phyloP scores from a whole-genome alignment of 331 rosid species.

The Quercus lobata region DNA sequence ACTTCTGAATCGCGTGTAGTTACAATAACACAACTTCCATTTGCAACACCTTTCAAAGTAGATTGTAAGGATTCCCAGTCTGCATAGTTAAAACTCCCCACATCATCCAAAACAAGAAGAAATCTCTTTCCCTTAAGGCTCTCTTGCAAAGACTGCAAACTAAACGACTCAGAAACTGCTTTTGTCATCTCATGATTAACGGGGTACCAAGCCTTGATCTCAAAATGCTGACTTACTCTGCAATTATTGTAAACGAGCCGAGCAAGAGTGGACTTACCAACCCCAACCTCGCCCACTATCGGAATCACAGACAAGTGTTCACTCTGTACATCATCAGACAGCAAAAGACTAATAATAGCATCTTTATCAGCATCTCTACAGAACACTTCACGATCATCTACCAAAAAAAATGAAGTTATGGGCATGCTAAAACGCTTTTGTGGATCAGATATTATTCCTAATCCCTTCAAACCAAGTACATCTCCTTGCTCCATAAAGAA shows the following conservation, averaged over 20 bases:
- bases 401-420: conserved; percentile 5
- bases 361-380: conserved; percentile 24
- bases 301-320: conserved; percentile 11
- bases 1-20: neutral
- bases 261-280: conserved; percentile 40
- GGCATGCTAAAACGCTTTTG: neutral
- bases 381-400: conserved; percentile 16
- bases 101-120: conserved; percentile 27
- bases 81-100: conserved; percentile 1
- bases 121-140: conserved; percentile 15
- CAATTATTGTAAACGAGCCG: conserved; percentile 23
- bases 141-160: conserved; percentile 6
- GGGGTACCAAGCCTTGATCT: conserved; percentile 24
- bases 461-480: too few relatives aligned
- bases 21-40: conserved; percentile 14
- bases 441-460: neutral
- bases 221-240: neutral
- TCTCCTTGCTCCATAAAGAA: too few relatives aligned
- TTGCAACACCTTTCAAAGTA: conserved; percentile 13
- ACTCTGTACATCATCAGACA: neutral
- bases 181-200: conserved; percentile 10
- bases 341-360: neutral
- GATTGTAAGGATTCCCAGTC: conserved; percentile 9
- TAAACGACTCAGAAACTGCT: conserved; percentile 13
- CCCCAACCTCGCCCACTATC: conserved; percentile 26